A percentile compares a stretch with the other conserved stretches of the same genome.
phyloP scores from a whole-genome alignment of 1,139 yeast species.

The Diutina siamensis region DNA sequence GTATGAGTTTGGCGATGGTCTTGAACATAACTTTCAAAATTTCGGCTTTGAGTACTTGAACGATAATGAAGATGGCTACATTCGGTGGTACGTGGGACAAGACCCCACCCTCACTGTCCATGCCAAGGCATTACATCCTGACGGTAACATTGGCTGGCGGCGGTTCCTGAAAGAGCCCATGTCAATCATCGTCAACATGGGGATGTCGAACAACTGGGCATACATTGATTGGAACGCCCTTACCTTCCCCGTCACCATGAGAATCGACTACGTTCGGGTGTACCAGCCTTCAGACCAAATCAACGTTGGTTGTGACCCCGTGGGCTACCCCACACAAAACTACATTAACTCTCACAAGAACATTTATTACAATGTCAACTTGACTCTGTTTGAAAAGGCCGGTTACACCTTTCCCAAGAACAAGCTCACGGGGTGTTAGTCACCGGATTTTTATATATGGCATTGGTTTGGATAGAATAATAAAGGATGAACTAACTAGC shows the following conservation, averaged over 20 bases:
- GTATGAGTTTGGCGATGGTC: conserved; percentile 17
- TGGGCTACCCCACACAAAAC: conserved; percentile 58
- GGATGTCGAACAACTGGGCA: conserved; percentile 74
- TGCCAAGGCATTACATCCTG: conserved; percentile 59
- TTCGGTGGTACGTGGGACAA: conserved; percentile 73
- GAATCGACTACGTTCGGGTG: conserved; percentile 66
- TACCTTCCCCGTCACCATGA: conserved; percentile 54
- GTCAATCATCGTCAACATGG: conserved; percentile 45
- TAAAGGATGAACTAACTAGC: neutral
- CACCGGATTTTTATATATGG: neutral
- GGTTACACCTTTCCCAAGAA: conserved; percentile 56
- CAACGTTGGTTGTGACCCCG: conserved; percentile 65
- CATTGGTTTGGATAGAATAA: neutral
- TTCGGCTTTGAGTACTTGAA: conserved; percentile 50
- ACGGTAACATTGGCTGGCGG: conserved; percentile 25
- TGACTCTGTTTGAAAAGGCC: conserved; percentile 43
- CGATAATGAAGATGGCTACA: conserved; percentile 56
- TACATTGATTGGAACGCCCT: conserved; percentile 69
- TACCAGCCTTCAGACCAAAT: conserved; percentile 53
- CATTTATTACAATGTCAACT: conserved; percentile 52
- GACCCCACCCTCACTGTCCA: conserved; percentile 52
- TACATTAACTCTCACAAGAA: conserved; percentile 54
- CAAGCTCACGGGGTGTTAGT: conserved; percentile 13
- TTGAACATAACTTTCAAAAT: conserved; percentile 15
- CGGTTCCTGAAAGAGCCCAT: conserved; percentile 19